Evolutionary conservation across 208 protist genomes (phyloP).

Genomic region (Leishmania gerbilli): DNA sequence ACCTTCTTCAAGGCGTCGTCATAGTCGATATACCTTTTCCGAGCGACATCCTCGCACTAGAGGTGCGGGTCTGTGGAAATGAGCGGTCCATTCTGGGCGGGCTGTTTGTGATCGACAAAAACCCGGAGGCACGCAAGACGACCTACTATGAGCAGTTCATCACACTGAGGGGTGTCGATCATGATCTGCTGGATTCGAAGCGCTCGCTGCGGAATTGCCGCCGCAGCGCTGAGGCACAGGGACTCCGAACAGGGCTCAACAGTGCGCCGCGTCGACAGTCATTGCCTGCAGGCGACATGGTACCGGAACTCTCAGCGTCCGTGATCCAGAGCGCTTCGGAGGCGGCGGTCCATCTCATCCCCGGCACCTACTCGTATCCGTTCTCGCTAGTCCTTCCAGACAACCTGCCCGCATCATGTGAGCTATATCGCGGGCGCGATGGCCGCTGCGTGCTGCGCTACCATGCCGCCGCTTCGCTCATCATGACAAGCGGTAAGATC

Average conservation of each 20-base stretch:
- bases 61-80: constrained; percentile 39
- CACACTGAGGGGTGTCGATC: constrained; percentile 39
- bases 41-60: constrained; percentile 36
- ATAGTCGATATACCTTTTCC: constrained; percentile 41
- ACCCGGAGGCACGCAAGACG: constrained; percentile 41
- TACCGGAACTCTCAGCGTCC: constrained; percentile 7
- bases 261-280: neutral
- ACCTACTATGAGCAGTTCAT: constrained; percentile 63
- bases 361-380: constrained; percentile 72
- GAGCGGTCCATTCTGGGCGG: constrained; percentile 40
- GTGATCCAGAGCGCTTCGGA: neutral
- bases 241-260: neutral
- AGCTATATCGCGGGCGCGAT: constrained; percentile 26
- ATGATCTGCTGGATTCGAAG: constrained; percentile 30
- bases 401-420: constrained; percentile 46
- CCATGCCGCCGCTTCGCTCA: constrained; percentile 39
- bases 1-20: constrained; percentile 52
- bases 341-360: constrained; percentile 30
- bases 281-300: neutral
- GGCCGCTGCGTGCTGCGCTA: constrained; percentile 45
- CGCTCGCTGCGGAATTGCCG: constrained; percentile 3
- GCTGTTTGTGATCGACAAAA: constrained; percentile 28
- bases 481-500: constrained; percentile 28
- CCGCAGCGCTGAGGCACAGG: neutral
- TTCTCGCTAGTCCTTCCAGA: constrained; percentile 58